Evolutionary conservation across 108 stramenopile genomes (phyloP), one percentile per base, ranked within the genome.

Genomic region (Skeletonema grethae): DNA sequence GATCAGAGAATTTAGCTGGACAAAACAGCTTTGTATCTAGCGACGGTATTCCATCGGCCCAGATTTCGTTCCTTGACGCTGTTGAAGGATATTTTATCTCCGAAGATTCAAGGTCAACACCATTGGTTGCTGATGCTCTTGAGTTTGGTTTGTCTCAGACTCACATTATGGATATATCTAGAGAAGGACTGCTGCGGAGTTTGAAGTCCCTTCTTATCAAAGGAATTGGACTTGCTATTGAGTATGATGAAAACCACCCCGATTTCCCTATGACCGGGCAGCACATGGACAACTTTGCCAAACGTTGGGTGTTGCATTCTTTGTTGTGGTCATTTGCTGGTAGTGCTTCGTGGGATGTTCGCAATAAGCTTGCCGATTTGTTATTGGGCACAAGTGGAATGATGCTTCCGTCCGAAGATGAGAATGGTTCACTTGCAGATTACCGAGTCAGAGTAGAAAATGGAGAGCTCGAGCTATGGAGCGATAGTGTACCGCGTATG

Each of bases 221-320:
- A 67, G 98, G 97, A 25, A 86, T 98, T 28, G 83, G 65, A 18
- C 61, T 92, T 32, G 95, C 91, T 0, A 80, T 93, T 22, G 97
- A 95, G 36, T 97, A 98, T 63, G 94, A 98, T 77, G 97, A 99
- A 53, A 96, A 93, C 61, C 96, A 97, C 58, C 97, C 97, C 2
- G 98, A 98, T 55, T 96, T 96, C 63, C 97, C 95, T 20, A 97
- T 97, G 94, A 77, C 87, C 6, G 96, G 90, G 22, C 96, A 93
- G 24, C 96, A 97, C 73, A 89, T 96, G 92, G 88, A 91, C 45
- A 91, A 91, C 36, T 99, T 98, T 77, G 89, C 97, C 5, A 83
- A 90, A 64, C 84, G 94, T 5, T 98, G 97, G 96, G 61, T 97
- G 65, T 64, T 97, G 53, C 95, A 98, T 72, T 87, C 97, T 13